These are phyloP conservation scores for Aspergillus neoniger DNA, from an alignment of 2,329 filamentous ascomycete genomes.

Conservation along the genomic window DNA sequence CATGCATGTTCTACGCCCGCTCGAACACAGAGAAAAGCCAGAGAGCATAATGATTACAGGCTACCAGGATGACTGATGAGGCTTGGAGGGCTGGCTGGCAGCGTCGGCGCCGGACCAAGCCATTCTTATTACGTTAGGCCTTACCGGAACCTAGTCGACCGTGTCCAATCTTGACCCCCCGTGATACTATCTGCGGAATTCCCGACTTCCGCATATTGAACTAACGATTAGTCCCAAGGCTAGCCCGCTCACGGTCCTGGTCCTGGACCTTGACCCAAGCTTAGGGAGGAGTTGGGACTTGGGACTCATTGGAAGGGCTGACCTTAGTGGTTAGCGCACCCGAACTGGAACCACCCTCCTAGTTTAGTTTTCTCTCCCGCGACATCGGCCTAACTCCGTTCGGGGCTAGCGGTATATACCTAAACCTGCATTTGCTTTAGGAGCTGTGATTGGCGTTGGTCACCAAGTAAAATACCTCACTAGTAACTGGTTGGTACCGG, in stretches of 20 bases:
- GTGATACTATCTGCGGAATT: conserved; percentile 24
- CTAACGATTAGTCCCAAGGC: conserved; percentile 11
- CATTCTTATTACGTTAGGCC: conserved; percentile 21
- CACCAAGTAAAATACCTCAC: neutral
- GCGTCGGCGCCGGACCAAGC: conserved; percentile 14
- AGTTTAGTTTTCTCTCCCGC: neutral
- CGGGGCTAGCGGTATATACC: conserved; percentile 15
- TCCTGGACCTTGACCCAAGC: neutral
- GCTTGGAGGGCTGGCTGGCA: neutral
- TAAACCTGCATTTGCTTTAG: conserved; percentile 22
- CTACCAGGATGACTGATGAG: neutral
- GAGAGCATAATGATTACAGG: neutral
- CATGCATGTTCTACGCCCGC: conserved; percentile 43
- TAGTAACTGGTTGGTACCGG: conserved; percentile 3
- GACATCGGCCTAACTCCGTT: conserved; percentile 16
- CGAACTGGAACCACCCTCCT: neutral
- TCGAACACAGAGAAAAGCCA: conserved; percentile 21
- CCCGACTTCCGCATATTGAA: conserved; percentile 22
- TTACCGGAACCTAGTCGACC: neutral
- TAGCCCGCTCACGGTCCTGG: conserved; percentile 6
- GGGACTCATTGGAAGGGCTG: neutral
- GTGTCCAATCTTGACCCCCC: conserved; percentile 14
- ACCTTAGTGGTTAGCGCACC: conserved; percentile 13
- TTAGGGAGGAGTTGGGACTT: neutral
- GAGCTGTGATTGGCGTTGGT: conserved; percentile 6